Evolutionary conservation across 768 basidiomycete species (phyloP).

Genomic region (Fistulinella prunicolor): DNA sequence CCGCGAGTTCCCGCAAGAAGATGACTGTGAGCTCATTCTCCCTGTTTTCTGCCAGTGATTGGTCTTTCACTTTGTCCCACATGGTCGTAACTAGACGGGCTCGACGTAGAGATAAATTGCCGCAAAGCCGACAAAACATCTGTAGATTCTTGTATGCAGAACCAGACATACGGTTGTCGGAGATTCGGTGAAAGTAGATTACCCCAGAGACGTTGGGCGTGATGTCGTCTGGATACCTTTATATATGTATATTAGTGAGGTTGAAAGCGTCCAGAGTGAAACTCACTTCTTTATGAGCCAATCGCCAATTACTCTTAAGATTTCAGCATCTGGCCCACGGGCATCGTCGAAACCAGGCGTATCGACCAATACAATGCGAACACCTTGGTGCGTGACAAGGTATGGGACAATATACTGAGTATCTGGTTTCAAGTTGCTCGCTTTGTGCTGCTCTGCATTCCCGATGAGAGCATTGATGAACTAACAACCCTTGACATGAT

Average conservation of each 20-base stretch:
- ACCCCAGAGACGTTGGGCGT: constrained; percentile 27
- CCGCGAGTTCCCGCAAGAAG: constrained; percentile 23
- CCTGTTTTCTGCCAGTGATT: not conserved
- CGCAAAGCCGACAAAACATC: constrained; percentile 37
- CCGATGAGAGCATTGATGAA: constrained; percentile 15
- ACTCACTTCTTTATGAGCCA: constrained; percentile 19
- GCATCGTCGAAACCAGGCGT: constrained; percentile 24
- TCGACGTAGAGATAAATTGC: constrained; percentile 25
- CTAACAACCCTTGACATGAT: not conserved
- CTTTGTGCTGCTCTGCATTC: not conserved
- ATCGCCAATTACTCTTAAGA: constrained; percentile 10
- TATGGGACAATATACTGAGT: constrained; percentile 9
- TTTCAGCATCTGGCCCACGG: constrained; percentile 9
- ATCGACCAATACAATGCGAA: constrained; percentile 17
- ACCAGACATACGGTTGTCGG: constrained; percentile 34
- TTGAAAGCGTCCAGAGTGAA: not conserved
- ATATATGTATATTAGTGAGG: not conserved
- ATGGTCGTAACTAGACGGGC: constrained; percentile 37
- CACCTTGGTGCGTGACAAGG: not conserved
- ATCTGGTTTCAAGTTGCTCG: constrained; percentile 5
- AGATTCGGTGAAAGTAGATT: constrained; percentile 34
- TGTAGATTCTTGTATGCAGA: constrained; percentile 29
- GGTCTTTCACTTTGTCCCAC: constrained; percentile 32
- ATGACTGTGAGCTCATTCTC: constrained; percentile 24
- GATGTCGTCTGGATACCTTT: constrained; percentile 6